phyloP scores from a whole-genome alignment of 31 red algal genomes.

The Asparagopsis taxiformis region DNA sequence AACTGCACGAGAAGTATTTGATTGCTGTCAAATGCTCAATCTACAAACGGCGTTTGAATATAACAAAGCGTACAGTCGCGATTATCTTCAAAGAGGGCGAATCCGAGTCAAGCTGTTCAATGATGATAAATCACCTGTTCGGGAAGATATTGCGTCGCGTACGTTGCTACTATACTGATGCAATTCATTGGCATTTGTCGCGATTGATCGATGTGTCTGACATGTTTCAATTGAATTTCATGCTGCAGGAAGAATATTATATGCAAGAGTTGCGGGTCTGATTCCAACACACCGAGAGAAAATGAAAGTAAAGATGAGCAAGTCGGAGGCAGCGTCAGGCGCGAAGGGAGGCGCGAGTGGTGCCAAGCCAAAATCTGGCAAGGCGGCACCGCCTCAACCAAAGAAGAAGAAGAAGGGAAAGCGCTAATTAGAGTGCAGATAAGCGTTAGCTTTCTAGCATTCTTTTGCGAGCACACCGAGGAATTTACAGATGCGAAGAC shows the following conservation, averaged over 20 bases:
- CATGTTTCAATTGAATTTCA: no score
- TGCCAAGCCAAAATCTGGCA: neutral
- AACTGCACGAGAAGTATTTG: conserved; percentile 55
- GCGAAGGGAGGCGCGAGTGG: neutral
- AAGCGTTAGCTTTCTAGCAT: neutral
- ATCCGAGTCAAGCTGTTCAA: conserved; percentile 57
- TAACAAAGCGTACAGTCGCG: conserved; percentile 45
- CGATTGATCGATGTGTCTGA: no score
- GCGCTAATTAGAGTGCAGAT: conserved; percentile 5
- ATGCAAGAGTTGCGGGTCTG: conserved; percentile 43
- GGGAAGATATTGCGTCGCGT: conserved; percentile 61
- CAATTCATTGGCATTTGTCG: no score
- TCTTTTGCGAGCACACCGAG: no score
- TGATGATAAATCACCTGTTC: conserved; percentile 27
- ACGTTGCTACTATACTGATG: conserved; percentile 20
- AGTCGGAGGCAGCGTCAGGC: conserved; percentile 1
- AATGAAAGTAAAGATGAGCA: conserved; percentile 30
- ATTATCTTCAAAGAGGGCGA: conserved; percentile 46
- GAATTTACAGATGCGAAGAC: no score
- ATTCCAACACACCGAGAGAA: conserved; percentile 49
- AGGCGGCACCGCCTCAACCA: conserved; percentile 8
- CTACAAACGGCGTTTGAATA: conserved; percentile 48
- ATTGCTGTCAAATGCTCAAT: conserved; percentile 47
- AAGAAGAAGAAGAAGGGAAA: conserved; percentile 74
- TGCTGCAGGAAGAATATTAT: conserved; percentile 50